These are phyloP conservation scores for Lanmaoa rubissima DNA, from an alignment of 768 basidiomycete species.

Conservation along the genomic window DNA sequence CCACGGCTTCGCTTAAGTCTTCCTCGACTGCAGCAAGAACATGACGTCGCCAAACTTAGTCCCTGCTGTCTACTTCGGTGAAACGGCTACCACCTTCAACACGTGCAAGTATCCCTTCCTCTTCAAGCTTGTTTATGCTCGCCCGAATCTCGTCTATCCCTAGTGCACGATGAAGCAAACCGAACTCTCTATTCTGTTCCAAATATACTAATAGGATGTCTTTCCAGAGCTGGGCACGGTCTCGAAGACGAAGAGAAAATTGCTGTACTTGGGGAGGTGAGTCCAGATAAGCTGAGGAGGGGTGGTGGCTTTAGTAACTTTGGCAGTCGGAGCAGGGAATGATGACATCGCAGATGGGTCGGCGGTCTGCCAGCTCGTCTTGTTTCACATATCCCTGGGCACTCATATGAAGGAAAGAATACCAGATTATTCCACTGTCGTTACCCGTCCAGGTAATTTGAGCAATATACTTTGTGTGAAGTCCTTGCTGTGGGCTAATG, in stretches of 20 bases:
- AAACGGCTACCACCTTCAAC: not conserved
- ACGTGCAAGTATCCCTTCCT: not conserved
- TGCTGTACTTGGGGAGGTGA: not conserved
- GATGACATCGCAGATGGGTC: not conserved
- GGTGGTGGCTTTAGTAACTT: not conserved
- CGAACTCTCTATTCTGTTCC: not conserved
- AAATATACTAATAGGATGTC: not conserved
- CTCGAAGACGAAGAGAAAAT: slow-evolving; percentile 3
- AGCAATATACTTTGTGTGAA: no score
- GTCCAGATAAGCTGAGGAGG: not conserved
- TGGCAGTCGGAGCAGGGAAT: not conserved
- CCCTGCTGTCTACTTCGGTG: not conserved
- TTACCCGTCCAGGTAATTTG: no score
- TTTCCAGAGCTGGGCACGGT: not conserved
- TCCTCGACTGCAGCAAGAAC: no score
- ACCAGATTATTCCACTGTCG: no score
- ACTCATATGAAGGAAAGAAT: no score
- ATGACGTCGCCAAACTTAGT: not conserved
- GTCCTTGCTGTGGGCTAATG: no score
- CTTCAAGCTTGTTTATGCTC: not conserved
- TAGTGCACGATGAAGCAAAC: not conserved
- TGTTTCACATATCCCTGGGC: no score
- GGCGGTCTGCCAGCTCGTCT: not conserved
- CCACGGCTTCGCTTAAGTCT: no score
- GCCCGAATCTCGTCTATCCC: not conserved